Base-by-base conservation (phyloP, 768 basidiomycete species). In the Boletales sp. region DNA sequence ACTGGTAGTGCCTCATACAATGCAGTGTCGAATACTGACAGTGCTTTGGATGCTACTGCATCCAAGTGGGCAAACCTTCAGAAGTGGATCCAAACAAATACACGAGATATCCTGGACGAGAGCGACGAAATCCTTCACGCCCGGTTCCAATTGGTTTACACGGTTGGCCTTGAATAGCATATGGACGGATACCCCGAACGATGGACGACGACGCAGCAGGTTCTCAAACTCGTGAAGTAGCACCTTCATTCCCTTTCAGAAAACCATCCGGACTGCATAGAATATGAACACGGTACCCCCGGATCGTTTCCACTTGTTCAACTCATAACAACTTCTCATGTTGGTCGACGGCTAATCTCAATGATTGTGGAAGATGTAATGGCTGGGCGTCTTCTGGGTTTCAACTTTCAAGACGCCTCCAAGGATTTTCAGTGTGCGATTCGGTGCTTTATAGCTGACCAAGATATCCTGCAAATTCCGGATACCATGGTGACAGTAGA, bases 81-180 rank as follows among this genome's bases (percentile, higher is more conserved):
- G 38, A 41, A 35, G 12, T 61, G 56, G 56, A 46, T 61, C 10
- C 35, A 61, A 31, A 47, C 32, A 9, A 37, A 55, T 13, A n/a
- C 19, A 15, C 49, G 53, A 33, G 33, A 33, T 9, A 33, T 33
- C 33, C 13, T 33, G 33, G 33, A 33, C 8, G 33, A 33, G 41
- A 55, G 59, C 19, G 59, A 61, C 34, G 59, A 51, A 17, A 41
- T 48, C 36, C 55, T 70, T 58, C 33, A 33, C 9, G 10, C 33
- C 33, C 33, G 33, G 10, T 33, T 33, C 33, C 33, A 33, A 33
- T 33, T 33, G 13, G 13, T 33, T 33, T 33, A 33, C 33, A 33
- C 33, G 10, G 33, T 33, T 33, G 33, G 33, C 33, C 33, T 33
- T 7, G 10, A 33, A 9, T 7, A 33, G 33, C 33, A 9, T 33